Evolutionary conservation across 139 green algal genomes (phyloP).

Genomic region (Limnomonas spitsbergensis): DNA sequence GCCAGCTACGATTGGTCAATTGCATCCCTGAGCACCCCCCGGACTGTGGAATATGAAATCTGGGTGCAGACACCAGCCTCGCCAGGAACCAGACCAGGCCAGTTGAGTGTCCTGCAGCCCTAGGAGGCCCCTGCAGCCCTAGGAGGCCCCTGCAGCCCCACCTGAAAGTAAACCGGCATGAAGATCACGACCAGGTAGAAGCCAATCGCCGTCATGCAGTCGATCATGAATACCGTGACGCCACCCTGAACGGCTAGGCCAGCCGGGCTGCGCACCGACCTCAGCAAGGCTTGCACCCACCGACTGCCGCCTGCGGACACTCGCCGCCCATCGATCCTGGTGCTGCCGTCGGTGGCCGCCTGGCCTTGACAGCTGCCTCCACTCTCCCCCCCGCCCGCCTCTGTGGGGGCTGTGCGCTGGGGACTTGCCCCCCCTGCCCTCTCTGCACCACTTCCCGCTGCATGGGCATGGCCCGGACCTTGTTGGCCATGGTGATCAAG

Average conservation of each 20-base stretch:
- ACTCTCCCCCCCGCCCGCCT: not conserved
- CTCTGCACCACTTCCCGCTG: not conserved
- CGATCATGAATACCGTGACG: conserved; percentile 29
- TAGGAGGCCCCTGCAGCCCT: too few species aligned
- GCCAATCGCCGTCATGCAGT: conserved; percentile 37
- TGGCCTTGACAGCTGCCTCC: not conserved
- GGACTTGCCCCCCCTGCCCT: not conserved
- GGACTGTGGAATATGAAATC: too few species aligned
- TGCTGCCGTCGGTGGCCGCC: not conserved
- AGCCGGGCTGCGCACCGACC: not conserved
- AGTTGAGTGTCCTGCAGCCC: too few species aligned
- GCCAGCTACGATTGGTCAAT: too few species aligned
- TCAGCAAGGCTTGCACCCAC: too few species aligned
- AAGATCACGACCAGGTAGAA: conserved; percentile 47
- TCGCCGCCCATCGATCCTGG: not conserved
- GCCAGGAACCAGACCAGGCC: too few species aligned
- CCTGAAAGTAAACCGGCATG: conserved; percentile 41
- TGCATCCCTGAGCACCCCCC: too few species aligned
- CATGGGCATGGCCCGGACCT: not conserved
- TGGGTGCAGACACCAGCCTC: too few species aligned
- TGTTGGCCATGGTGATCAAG: not conserved
- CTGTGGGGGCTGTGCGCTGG: not conserved
- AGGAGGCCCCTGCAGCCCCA: not conserved
- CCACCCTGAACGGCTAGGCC: not conserved
- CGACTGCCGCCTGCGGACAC: too few species aligned